Base-by-base conservation (phyloP, 208 protist species). In the Wallacemonas sp. region DNA sequence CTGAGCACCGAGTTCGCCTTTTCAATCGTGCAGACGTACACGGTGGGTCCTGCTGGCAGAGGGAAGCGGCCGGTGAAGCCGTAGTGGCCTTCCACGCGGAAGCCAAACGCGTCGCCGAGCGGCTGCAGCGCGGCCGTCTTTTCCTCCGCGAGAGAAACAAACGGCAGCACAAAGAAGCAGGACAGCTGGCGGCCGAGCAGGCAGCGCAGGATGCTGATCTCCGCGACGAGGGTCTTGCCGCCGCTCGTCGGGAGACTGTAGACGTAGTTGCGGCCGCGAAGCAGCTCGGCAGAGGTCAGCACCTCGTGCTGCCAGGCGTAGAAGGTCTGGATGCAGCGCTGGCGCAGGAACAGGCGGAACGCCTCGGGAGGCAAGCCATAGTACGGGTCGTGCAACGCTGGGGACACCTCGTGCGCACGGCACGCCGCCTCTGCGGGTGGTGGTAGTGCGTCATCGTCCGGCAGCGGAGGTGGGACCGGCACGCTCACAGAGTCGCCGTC, bases 21-120 rank as follows among this genome's bases (percentile, higher is more conserved):
- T 65, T 98, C 97, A 61, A 98, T 98, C 0, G 97, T 98, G 70
- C 91, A 97, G 14, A 97, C 88, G 59, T 80, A 91, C 10, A 96
- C 55, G 11, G 81, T 46, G 0, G 79, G 83, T 0, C 70, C 63
- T 7, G 65, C 49, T 14, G 74, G 76, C 20, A 90, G 70, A 23
- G 92, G 90, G 38, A 95, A 79, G 33, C 80, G 73, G 2, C 91
- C 90, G 33, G 73, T 74, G 38, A 72, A 77, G 39, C 87, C 89
- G 70, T 88, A 93, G 68, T 96, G 95, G 3, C 80, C 80, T 2
- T 96, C 91, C 26, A 97, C 86, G 41, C 52, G 59, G 73, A 97
- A 97, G 33, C 76, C 84, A 38, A 96, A 81, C 0, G 45, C 45
- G 18, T 76, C 63, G 3, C 76, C 73, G 22, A 97, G 76, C 11